These are phyloP conservation scores for Arthonia radiata DNA, from an alignment of 495 filamentous ascomycete genomes.

Conservation along the genomic window DNA sequence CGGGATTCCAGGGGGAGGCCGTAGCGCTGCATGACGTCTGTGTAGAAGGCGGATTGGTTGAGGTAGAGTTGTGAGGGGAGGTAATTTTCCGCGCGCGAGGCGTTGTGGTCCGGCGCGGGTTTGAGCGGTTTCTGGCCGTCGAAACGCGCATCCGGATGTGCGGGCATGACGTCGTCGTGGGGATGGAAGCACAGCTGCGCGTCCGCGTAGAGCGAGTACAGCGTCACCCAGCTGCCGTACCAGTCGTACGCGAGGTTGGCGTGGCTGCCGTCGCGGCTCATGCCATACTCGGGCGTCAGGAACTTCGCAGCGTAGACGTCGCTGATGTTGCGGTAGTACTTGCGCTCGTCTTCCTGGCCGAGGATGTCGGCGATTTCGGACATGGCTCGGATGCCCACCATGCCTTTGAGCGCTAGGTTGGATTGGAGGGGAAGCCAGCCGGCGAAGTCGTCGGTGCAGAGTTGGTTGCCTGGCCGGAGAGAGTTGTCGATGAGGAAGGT, in stretches of 20 bases:
- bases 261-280: slow-evolving; percentile 59
- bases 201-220: slow-evolving; percentile 79
- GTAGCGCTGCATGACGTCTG: slow-evolving; percentile 15
- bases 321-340: slow-evolving; percentile 47
- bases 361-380: slow-evolving; percentile 50
- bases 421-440: slow-evolving; percentile 83
- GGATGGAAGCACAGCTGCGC: slow-evolving; percentile 62
- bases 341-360: slow-evolving; percentile 38
- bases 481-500: slow-evolving; percentile 72
- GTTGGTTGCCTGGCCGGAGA: slow-evolving; percentile 63
- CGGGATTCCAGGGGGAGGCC: slow-evolving; percentile 19
- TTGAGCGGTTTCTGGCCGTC: slow-evolving; percentile 21
- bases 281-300: slow-evolving; percentile 54
- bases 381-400: slow-evolving; percentile 89
- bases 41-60: slow-evolving; percentile 15
- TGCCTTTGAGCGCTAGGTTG: slow-evolving; percentile 80
- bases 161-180: slow-evolving; percentile 9
- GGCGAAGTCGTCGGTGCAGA: slow-evolving; percentile 89
- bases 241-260: slow-evolving; percentile 84
- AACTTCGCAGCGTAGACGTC: slow-evolving; percentile 60
- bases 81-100: slow-evolving; percentile 8
- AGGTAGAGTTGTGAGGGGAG: slow-evolving; percentile 17
- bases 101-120: slow-evolving; percentile 2
- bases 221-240: slow-evolving; percentile 87
- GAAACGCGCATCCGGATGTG: slow-evolving; percentile 1